phyloP scores from a whole-genome alignment of 345 rosid species.

The Salix brachista region DNA sequence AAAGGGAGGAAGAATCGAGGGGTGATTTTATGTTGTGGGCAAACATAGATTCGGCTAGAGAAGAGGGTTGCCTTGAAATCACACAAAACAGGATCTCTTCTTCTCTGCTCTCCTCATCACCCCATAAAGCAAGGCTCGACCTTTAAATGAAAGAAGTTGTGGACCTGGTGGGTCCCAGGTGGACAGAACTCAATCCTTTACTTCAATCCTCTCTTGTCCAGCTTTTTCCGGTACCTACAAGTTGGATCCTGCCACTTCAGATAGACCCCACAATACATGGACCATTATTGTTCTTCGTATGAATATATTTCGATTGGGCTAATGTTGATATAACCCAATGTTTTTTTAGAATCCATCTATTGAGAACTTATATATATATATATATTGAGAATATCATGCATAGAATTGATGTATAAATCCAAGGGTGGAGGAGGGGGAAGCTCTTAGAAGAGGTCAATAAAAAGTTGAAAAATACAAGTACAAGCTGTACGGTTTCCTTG shows the following conservation, averaged over 20 bases:
- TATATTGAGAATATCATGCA: too few species aligned
- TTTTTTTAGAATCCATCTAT: too few species aligned
- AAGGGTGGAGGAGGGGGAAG: too few species aligned
- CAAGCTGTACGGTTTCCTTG: too few species aligned
- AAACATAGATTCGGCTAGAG: constrained; percentile 31
- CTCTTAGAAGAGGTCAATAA: too few species aligned
- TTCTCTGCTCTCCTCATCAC: not conserved
- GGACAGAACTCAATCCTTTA: constrained; percentile 9
- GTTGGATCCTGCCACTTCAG: constrained; percentile 7
- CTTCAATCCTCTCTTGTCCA: not conserved
- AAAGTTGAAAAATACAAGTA: too few species aligned
- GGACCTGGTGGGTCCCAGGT: constrained; percentile 31
- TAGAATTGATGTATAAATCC: too few species aligned
- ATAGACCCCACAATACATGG: not conserved
- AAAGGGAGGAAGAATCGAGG: constrained; percentile 17
- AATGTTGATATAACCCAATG: too few species aligned
- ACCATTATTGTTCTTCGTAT: not conserved
- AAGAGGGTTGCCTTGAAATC: constrained; percentile 23
- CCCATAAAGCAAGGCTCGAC: constrained; percentile 5
- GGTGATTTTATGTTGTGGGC: not conserved
- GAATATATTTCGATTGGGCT: too few species aligned
- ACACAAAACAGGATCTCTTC: constrained; percentile 12
- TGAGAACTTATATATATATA: too few species aligned
- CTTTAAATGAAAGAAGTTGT: not conserved
- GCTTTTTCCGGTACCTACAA: constrained; percentile 10